Evolutionary conservation across 139 green algal species (phyloP), one percentile per base, ranked within the genome.

Genomic region (Coccomyxa sp.): DNA sequence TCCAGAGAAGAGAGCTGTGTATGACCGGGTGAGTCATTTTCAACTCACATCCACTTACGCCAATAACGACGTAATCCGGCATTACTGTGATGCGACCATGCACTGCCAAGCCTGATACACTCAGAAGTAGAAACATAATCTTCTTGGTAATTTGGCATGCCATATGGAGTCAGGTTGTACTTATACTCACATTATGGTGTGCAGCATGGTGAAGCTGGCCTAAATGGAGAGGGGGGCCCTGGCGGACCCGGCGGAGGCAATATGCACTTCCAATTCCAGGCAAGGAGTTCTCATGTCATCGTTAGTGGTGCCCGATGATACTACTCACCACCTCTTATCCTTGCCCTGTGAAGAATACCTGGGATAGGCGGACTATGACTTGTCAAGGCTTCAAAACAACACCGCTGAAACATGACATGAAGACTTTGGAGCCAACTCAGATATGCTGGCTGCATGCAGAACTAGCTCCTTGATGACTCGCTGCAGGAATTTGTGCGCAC

Each of bases 191-290:
- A 51, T 7, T 7, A 51, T 51, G 38, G 21, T 15, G 4, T 84
- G 83, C 89, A 94, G 88, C 90, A 90, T 82, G 94, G 94, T 15
- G 92, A 97, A 82, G 89, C 94, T 30, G 94, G 89, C 0, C 74
- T 97, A 45, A 92, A 92, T 81, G 76, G 82, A 58, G 84, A 87
- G 14, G 80, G 82, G 1, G 85, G 86, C 59, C 80, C 82, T 30
- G 81, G 85, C 10, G 80, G 83, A 30, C 74, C 76, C 0, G 89
- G 89, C 9, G 87, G 86, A 13, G 87, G 86, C 13, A 87, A 85
- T 80, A 88, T 88, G 75, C 79, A 83, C 76, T 92, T 93, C 82
- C 85, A 93, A 58, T 94, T 94, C 81, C 86, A 90, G 85, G 91
- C 90, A 31, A n/a, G 85, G 14, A 30, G 27, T n/a, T 14, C 13